Base-by-base conservation (phyloP, 2,329 filamentous ascomycete species). In the Aureobasidium sp. region DNA sequence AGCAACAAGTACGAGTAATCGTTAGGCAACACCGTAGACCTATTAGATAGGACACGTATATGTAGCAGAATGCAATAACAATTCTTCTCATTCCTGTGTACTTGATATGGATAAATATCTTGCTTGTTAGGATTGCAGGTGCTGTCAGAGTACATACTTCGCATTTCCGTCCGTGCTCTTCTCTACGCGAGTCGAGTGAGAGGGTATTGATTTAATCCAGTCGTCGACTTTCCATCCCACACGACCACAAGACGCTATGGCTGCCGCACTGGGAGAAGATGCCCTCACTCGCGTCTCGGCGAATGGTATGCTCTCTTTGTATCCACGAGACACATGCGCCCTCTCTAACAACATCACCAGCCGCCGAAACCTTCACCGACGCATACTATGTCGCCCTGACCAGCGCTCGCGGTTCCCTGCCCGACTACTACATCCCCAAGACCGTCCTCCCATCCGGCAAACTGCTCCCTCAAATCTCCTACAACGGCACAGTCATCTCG, bases 311-410 rank as follows among this genome's bases (percentile, higher is more conserved):
- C 29, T 10, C 0, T 31, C 17, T 10, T 5, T 21, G 1, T 5
- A 17, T 37, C 29, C 19, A 46, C 43, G 21, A 29, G 51, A 43
- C 37, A 43, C 5, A 3, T 19, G 15, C 15, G 7, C 40, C 10
- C 9, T 40, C 27, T 10, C 50, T 38, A 8, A 55, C 58, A 6
- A 23, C 3, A 11, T 11, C 13, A 11, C n/a, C 54, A 64, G 89
- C 86, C 62, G 87, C 89, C 57, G 82, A 87, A 66, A 77, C 75
- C 58, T 93, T 95, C 68, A 79, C 87, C 65, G 84, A 86, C 63
- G 78, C 81, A 64, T 95, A 88, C 77, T 95, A 95, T 75, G 78
- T 81, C 29, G 81, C 87, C n/a, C 77, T 95, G 55, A 84, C 87
- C 73, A 81, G 79, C 61, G 73, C 78, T 43, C 79, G 81, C 64